Conservation (phyloP, 2,329 filamentous ascomycete genomes). For the Colletotrichum acutatum region DNA sequence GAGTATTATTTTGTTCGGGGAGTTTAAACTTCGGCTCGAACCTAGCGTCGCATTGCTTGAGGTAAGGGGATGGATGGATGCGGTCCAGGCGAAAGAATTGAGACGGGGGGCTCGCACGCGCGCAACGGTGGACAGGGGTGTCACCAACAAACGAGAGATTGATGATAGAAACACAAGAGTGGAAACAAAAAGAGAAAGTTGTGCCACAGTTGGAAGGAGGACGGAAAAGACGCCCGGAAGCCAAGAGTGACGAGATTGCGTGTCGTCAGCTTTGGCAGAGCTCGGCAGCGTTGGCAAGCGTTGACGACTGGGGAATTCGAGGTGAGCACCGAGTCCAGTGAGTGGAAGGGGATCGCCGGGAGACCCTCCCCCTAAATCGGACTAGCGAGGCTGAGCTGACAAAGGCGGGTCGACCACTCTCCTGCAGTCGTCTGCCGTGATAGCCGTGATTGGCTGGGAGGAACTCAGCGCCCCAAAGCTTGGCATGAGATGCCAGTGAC, state of each 20-base stretch:
- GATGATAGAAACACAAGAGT: background rate
- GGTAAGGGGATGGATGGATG: background rate
- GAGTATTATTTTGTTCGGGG: background rate
- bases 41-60: slow-evolving; percentile 33
- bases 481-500: background rate
- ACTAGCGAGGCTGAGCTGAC: slow-evolving; percentile 35
- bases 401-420: slow-evolving; percentile 5
- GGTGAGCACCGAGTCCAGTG: background rate
- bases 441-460: slow-evolving; percentile 23
- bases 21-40: slow-evolving; percentile 24
- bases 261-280: slow-evolving; percentile 28
- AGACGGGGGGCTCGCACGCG: background rate
- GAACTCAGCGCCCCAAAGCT: slow-evolving; percentile 23
- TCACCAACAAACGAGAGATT: background rate
- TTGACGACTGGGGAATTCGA: slow-evolving; percentile 20
- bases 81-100: background rate
- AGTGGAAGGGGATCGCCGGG: slow-evolving; percentile 20
- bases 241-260: slow-evolving; percentile 32
- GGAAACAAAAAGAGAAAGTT: background rate
- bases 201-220: background rate
- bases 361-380: slow-evolving; percentile 30
- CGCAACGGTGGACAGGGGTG: background rate
- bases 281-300: slow-evolving; percentile 15
- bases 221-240: slow-evolving; percentile 16
- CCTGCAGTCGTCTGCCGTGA: slow-evolving; percentile 5